phyloP scores from a whole-genome alignment of 768 basidiomycete species.

The Rhodotorula paludigena region DNA sequence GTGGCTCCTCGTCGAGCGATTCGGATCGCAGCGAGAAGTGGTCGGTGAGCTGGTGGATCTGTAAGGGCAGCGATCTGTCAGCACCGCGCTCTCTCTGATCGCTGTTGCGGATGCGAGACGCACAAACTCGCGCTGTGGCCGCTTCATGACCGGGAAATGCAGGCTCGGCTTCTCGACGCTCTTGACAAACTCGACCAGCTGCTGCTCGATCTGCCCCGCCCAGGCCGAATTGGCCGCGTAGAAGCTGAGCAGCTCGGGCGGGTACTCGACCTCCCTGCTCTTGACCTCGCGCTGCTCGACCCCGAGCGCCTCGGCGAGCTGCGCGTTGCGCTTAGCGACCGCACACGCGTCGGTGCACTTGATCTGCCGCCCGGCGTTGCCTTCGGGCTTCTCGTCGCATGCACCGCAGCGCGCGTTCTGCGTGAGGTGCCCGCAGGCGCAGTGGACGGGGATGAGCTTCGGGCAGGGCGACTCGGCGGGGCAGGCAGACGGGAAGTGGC shows the following conservation, averaged over 20 bases:
- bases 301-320: slow-evolving; percentile 84
- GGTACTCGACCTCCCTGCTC: slow-evolving; percentile 47
- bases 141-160: slow-evolving; percentile 75
- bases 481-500: slow-evolving; percentile 85
- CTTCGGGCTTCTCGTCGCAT: slow-evolving; percentile 56
- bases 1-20: slow-evolving; percentile 86
- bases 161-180: slow-evolving; percentile 66
- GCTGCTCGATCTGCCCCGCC: slow-evolving; percentile 79
- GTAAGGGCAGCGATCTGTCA: slow-evolving; percentile 7
- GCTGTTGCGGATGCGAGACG: neutral
- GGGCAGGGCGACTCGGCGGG: slow-evolving; percentile 74
- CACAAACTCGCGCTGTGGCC: slow-evolving; percentile 75
- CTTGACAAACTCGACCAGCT: slow-evolving; percentile 58
- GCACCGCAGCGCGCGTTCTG: slow-evolving; percentile 72
- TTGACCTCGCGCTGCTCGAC: slow-evolving; percentile 57
- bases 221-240: slow-evolving; percentile 51
- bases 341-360: slow-evolving; percentile 80
- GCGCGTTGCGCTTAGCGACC: slow-evolving; percentile 77
- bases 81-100: no score
- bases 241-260: slow-evolving; percentile 27
- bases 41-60: slow-evolving; percentile 58
- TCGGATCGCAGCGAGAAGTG: slow-evolving; percentile 77
- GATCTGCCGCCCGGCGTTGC: slow-evolving; percentile 48
- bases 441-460: slow-evolving; percentile 82
- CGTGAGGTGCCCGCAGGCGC: slow-evolving; percentile 85